A percentile compares a stretch with the other conserved stretches of the same genome.
Conservation (phyloP, 163 green algal genomes). For the Prototheca wickerhamii region DNA sequence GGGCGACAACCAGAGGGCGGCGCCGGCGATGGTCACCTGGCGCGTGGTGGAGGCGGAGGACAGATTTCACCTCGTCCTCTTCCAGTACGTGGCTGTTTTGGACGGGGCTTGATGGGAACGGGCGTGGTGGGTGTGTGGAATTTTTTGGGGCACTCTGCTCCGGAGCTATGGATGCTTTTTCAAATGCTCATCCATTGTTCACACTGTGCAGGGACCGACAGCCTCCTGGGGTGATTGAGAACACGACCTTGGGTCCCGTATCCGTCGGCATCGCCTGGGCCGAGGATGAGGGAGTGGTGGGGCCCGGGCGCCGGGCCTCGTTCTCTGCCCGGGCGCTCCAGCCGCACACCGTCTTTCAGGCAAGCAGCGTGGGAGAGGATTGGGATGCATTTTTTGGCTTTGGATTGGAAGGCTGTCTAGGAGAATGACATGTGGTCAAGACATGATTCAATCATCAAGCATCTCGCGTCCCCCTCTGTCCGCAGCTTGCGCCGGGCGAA, state of each 20-base stretch:
- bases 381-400: not conserved
- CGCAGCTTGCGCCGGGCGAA: not conserved
- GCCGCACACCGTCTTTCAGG: not conserved
- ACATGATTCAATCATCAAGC: too few species aligned
- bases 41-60: conserved; percentile 11
- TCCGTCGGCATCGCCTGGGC: conserved; percentile 12
- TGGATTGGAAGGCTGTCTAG: not conserved
- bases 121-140: not conserved
- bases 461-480: not conserved
- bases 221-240: conserved; percentile 27
- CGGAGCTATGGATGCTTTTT: not conserved
- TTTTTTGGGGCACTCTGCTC: not conserved
- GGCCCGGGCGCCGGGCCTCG: not conserved
- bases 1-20: not conserved
- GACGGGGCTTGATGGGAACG: not conserved
- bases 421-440: not conserved
- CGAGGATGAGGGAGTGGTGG: not conserved
- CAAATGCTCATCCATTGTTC: not conserved
- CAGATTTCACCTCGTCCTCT: conserved; percentile 32
- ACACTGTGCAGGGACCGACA: conserved; percentile 22
- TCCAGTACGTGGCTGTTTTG: conserved; percentile 5
- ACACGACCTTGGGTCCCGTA: conserved; percentile 1
- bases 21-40: conserved; percentile 13
- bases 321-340: not conserved
- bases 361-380: not conserved